Base-by-base conservation (phyloP, 441 rosid species). In the Erysimum cheiri region DNA sequence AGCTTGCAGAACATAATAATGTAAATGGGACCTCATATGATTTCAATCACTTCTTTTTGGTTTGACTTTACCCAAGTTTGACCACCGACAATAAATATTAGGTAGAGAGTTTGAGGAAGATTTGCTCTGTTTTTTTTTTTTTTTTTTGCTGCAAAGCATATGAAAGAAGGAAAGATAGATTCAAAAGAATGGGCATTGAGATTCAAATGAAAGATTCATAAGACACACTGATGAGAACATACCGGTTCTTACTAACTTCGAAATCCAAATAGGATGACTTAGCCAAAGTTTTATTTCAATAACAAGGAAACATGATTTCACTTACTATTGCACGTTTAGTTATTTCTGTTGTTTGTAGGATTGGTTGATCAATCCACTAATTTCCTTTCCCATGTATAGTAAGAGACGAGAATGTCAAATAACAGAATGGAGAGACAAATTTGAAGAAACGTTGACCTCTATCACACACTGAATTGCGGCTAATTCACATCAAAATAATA, bases 1-100 rank as follows among this genome's bases (percentile, higher is more conserved):
- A 36, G 37, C 48, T 33, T 37, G 24, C 3, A 6, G 68, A 33
- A 61, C 46, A 43, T 43, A 43, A 35, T 50, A 19, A 49, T 1
- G 1, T 1, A 1, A 19, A 8, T 26, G 48, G 36, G 59, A 36
- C 14, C 59, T 47, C 54, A 0, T 10, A 10, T 29, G 14, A 29
- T 43, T 33, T 2, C 26, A 35, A 2, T 29, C 9, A 5, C 10
- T 12, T 6, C 40, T 37, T 58, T 57, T 36, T 19, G 19, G 0
- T 17, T 32, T 62, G 60, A 65, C 39, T 39, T 22, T 12, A 28
- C 6, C n/a, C 14, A 29, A 6, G 13, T 29, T 67, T 67, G 74
- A 70, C 68, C 36, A 43, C 68, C 60, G 43, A 60, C 46, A 43
- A 8, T 2, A 11, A 39, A 3, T 4, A 28, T 36, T 14, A 6